These are phyloP conservation scores for Thalassiosira livingstoniorum DNA, from an alignment of 352 stramenopile species.

Conservation along the genomic window DNA sequence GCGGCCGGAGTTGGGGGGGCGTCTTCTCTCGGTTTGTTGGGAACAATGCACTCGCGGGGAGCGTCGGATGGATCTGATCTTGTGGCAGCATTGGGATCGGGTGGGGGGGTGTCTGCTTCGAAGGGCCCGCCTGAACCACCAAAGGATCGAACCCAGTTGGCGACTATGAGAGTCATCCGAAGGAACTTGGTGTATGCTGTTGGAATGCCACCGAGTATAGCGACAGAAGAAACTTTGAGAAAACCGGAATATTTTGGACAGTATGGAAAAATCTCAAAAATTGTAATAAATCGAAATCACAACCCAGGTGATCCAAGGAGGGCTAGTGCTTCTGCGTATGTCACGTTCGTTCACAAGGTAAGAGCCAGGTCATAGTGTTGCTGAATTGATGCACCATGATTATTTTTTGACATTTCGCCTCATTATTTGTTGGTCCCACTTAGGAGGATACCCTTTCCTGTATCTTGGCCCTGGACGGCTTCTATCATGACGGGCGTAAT, in stretches of 20 bases:
- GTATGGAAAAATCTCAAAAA: slow-evolving; percentile 86
- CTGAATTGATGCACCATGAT: background rate
- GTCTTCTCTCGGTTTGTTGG: slow-evolving; percentile 20
- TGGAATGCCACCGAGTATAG: slow-evolving; percentile 79
- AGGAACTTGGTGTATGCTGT: slow-evolving; percentile 87
- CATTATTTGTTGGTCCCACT: background rate
- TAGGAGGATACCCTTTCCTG: slow-evolving; percentile 85
- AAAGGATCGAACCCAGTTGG: slow-evolving; percentile 81
- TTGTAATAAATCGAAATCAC: slow-evolving; percentile 86
- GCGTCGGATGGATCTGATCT: slow-evolving; percentile 59
- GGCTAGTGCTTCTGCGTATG: slow-evolving; percentile 81
- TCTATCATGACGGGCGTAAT: slow-evolving; percentile 82
- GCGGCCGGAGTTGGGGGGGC: slow-evolving; percentile 30
- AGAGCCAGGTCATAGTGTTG: slow-evolving; percentile 21
- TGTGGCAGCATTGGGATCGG: slow-evolving; percentile 40
- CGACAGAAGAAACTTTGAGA: slow-evolving; percentile 77
- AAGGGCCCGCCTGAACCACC: slow-evolving; percentile 75
- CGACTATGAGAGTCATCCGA: slow-evolving; percentile 86
- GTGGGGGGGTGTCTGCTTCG: background rate
- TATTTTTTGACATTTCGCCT: background rate
- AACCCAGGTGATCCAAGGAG: slow-evolving; percentile 75
- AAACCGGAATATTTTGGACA: slow-evolving; percentile 86
- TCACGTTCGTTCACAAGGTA: slow-evolving; percentile 86
- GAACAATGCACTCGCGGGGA: slow-evolving; percentile 4
- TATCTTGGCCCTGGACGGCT: slow-evolving; percentile 85